Conservation (phyloP, 129 eudicot genomes). For the Escallonia rubra region DNA sequence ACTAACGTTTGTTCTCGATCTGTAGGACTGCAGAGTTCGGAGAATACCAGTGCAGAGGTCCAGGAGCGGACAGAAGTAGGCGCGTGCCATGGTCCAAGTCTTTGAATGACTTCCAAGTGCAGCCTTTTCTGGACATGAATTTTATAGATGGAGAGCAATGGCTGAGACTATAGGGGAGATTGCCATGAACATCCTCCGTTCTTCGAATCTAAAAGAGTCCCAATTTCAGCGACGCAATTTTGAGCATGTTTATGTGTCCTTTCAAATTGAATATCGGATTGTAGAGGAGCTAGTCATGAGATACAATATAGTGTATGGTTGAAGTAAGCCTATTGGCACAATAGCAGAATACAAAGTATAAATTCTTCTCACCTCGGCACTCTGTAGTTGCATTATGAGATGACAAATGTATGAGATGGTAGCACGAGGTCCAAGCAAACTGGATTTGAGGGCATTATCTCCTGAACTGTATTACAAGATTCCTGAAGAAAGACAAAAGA, state of each 20-base stretch:
- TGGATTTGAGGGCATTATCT: background rate
- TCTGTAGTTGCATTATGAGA: no score
- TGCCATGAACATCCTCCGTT: no score
- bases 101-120: conserved; percentile 35
- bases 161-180: conserved; percentile 47
- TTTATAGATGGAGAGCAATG: conserved; percentile 68
- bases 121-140: conserved; percentile 43
- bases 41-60: conserved; percentile 68
- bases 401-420: no score
- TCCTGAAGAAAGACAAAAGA: background rate
- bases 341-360: background rate
- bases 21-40: conserved; percentile 73
- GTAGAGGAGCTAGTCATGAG: background rate
- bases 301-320: background rate
- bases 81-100: conserved; percentile 66
- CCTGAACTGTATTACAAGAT: background rate
- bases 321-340: background rate
- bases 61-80: conserved; percentile 59
- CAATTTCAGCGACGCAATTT: no score
- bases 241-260: background rate
- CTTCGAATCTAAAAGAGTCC: no score
- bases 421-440: no score
- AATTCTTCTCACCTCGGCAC: no score
- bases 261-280: background rate
- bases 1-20: background rate